These are phyloP conservation scores for Dimargaris cristalligena DNA, from an alignment of 192 early-diverging fungal species.

Conservation along the genomic window DNA sequence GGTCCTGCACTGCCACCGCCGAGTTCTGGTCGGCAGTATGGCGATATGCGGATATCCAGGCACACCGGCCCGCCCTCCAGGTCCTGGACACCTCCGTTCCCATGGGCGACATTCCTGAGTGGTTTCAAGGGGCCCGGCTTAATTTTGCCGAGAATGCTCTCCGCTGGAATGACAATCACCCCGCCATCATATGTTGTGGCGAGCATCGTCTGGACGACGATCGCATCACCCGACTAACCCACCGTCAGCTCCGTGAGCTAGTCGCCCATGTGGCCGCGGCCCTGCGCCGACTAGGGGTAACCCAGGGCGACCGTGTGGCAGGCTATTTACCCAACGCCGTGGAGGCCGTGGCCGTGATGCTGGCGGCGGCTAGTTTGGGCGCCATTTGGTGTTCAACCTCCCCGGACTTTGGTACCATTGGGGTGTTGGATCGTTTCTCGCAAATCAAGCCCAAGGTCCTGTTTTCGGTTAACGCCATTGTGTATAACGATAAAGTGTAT, in stretches of 20 bases:
- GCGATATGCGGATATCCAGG: constrained; percentile 38
- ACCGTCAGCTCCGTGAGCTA: constrained; percentile 37
- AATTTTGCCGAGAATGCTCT: constrained; percentile 91
- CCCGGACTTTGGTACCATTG: constrained; percentile 83
- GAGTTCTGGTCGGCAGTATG: constrained; percentile 80
- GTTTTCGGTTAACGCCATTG: constrained; percentile 78
- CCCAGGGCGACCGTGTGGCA: constrained; percentile 66
- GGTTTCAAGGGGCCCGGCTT: constrained; percentile 70
- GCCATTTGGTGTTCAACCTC: constrained; percentile 88
- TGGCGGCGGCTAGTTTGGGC: constrained; percentile 64
- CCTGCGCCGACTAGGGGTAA: constrained; percentile 50
- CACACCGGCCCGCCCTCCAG: constrained; percentile 13
- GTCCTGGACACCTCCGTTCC: constrained; percentile 51
- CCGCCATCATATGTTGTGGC: constrained; percentile 21
- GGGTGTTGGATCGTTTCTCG: constrained; percentile 80
- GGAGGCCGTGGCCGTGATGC: constrained; percentile 65
- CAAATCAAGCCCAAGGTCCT: constrained; percentile 86
- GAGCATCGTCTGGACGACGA: neutral
- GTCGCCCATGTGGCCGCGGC: constrained; percentile 58
- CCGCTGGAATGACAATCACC: constrained; percentile 26
- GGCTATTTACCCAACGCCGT: constrained; percentile 79
- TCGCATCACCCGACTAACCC: constrained; percentile 39
- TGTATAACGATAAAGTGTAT: constrained; percentile 77
- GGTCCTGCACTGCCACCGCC: constrained; percentile 58
- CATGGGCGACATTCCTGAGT: constrained; percentile 79